phyloP scores from a whole-genome alignment of 352 stramenopile species.

The Phytopythium helicoides region DNA sequence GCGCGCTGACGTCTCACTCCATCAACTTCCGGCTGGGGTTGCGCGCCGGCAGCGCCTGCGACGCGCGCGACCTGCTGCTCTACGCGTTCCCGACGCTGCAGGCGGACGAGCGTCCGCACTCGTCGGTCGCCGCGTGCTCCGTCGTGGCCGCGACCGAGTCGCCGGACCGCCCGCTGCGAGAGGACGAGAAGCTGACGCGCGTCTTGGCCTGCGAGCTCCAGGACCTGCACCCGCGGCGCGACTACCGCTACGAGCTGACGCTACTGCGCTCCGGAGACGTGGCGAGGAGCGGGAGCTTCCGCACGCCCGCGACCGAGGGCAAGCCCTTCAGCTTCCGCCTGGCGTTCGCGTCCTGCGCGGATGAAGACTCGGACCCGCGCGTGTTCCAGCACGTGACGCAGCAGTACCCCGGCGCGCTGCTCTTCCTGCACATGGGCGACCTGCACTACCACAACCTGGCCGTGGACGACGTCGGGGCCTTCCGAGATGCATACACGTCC shows the following conservation, averaged over 20 bases:
- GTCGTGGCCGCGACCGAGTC: slow-evolving; percentile 14
- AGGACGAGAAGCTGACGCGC: slow-evolving; percentile 12
- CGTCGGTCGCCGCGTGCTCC: slow-evolving; percentile 33
- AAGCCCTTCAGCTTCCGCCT: slow-evolving; percentile 61
- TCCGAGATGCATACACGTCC: slow-evolving; percentile 62
- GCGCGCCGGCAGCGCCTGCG: slow-evolving; percentile 45
- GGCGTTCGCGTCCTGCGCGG: slow-evolving; percentile 77
- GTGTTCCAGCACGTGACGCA: slow-evolving; percentile 49
- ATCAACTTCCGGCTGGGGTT: slow-evolving; percentile 75
- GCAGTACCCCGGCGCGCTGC: slow-evolving; percentile 47
- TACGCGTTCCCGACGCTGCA: slow-evolving; percentile 47
- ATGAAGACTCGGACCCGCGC: slow-evolving; percentile 71
- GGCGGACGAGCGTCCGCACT: slow-evolving; percentile 47
- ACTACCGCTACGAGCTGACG: slow-evolving; percentile 64
- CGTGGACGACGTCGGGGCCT: slow-evolving; percentile 55
- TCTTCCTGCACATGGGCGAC: slow-evolving; percentile 90
- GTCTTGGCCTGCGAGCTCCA: slow-evolving; percentile 48
- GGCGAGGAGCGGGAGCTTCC: slow-evolving; percentile 40
- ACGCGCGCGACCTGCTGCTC: slow-evolving; percentile 49
- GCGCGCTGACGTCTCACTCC: slow-evolving; percentile 59
- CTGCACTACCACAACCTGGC: slow-evolving; percentile 86
- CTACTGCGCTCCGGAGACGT: slow-evolving; percentile 29
- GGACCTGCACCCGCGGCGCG: slow-evolving; percentile 44
- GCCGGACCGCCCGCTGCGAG: neutral
- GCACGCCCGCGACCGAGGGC: slow-evolving; percentile 44